Percentiles rank a stretch among this genome's conserved stretches.
These are phyloP conservation scores for Cyberlindnera xylosilytica DNA, from an alignment of 805 yeast species.

Conservation along the genomic window DNA sequence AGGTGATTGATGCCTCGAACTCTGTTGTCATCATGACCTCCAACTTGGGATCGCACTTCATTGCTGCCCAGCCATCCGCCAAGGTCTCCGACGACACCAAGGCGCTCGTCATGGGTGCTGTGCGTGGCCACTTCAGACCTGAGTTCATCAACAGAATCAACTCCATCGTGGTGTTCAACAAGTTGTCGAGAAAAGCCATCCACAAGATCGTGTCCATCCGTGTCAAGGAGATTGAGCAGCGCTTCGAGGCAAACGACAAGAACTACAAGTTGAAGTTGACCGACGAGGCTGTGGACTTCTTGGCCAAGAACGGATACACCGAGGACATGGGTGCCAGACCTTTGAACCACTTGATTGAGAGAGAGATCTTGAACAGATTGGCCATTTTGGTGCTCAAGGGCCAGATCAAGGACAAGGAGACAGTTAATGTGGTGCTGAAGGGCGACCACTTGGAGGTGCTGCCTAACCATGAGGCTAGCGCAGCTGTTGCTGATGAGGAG, in stretches of 20 bases:
- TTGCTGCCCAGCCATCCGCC: slow-evolving; percentile 62
- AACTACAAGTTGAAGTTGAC: slow-evolving; percentile 68
- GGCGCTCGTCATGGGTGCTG: slow-evolving; percentile 78
- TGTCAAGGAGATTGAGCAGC: slow-evolving; percentile 74
- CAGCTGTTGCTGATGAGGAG: slow-evolving; percentile 32
- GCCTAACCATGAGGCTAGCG: slow-evolving; percentile 74
- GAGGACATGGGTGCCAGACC: slow-evolving; percentile 97
- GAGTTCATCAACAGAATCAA: slow-evolving; percentile 96
- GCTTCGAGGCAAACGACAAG: slow-evolving; percentile 85
- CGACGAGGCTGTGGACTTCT: slow-evolving; percentile 73
- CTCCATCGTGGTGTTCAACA: slow-evolving; percentile 88
- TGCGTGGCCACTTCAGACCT: slow-evolving; percentile 89
- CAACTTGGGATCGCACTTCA: slow-evolving; percentile 90
- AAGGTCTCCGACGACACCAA: slow-evolving; percentile 67
- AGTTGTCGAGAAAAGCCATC: slow-evolving; percentile 87
- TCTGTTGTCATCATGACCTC: slow-evolving; percentile 95
- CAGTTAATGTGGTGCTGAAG: slow-evolving; percentile 58
- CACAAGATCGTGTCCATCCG: slow-evolving; percentile 88
- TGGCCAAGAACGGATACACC: slow-evolving; percentile 85
- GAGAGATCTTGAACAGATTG: slow-evolving; percentile 78
- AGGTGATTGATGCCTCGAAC: slow-evolving; percentile 88
- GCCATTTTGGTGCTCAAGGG: slow-evolving; percentile 88
- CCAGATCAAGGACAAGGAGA: slow-evolving; percentile 84
- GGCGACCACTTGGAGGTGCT: slow-evolving; percentile 69
- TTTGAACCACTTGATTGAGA: slow-evolving; percentile 86